A percentile compares a stretch with the other conserved stretches of the same genome.
Evolutionary conservation across 2,329 filamentous ascomycete species (phyloP).

Genomic region (Paracorniculantispora psalliotae): DNA sequence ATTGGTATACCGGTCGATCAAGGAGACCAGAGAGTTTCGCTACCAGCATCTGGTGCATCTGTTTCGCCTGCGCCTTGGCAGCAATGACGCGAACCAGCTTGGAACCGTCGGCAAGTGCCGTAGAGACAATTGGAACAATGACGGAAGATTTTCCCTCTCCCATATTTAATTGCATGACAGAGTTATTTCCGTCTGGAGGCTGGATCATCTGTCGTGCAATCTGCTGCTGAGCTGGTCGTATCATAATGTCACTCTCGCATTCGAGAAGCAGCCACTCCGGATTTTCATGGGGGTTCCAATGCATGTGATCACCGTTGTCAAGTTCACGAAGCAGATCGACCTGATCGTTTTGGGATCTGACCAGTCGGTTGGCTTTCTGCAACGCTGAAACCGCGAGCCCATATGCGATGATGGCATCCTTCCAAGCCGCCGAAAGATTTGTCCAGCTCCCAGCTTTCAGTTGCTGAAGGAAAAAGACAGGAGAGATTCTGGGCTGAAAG

Average conservation of each 20-base stretch:
- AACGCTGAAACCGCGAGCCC: background rate
- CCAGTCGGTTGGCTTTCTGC: background rate
- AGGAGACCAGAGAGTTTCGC: conserved; percentile 50
- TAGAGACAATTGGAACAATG: conserved; percentile 60
- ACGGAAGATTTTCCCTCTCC: conserved; percentile 66
- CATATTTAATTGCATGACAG: conserved; percentile 65
- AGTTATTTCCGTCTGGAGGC: conserved; percentile 36
- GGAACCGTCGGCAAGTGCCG: conserved; percentile 44
- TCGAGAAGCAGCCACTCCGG: conserved; percentile 63
- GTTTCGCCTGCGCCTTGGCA: conserved; percentile 54
- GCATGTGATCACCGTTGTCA: background rate
- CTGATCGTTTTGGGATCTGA: background rate
- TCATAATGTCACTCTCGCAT: conserved; percentile 56
- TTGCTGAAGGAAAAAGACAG: background rate
- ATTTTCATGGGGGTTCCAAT: background rate
- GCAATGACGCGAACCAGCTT: conserved; percentile 55
- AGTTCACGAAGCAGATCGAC: background rate
- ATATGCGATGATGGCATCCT: background rate
- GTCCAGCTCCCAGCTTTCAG: background rate
- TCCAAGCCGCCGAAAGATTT: background rate
- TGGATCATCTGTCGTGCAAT: conserved; percentile 54
- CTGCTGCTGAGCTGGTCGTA: conserved; percentile 53
- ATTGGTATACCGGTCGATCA: conserved; percentile 28
- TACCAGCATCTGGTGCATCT: conserved; percentile 55
- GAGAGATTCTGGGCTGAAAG: background rate